Conservation (phyloP, 1,284 basidiomycete species). For the Phlebopus sp. region DNA sequence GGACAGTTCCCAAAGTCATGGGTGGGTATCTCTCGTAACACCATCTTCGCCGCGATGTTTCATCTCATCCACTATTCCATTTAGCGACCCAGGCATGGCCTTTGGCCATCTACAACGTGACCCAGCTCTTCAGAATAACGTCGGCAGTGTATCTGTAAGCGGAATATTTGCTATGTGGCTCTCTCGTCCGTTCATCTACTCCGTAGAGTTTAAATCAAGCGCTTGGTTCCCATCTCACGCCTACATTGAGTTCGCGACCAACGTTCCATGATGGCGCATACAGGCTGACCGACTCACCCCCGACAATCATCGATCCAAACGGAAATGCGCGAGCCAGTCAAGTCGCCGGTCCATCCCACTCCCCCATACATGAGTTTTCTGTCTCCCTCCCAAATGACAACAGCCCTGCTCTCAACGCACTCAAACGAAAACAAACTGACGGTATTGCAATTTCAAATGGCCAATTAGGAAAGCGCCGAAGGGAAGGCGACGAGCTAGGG, state of each 20-base stretch:
- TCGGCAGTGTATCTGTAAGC: constrained; percentile 35
- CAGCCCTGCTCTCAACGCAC: constrained; percentile 16
- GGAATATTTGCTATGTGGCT: background rate
- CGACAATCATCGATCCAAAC: constrained; percentile 31
- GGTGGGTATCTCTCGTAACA: constrained; percentile 27
- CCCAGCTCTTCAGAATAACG: constrained; percentile 21
- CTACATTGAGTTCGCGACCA: constrained; percentile 28
- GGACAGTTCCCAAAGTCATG: constrained; percentile 35
- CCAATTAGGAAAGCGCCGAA: constrained; percentile 46
- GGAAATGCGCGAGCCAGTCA: constrained; percentile 25
- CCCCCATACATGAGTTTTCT: constrained; percentile 34
- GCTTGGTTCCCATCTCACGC: constrained; percentile 32
- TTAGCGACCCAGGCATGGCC: constrained; percentile 30
- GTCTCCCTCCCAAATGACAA: constrained; percentile 28
- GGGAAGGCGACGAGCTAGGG: constrained; percentile 40
- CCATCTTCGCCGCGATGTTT: constrained; percentile 14
- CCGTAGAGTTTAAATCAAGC: constrained; percentile 35
- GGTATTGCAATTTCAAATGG: constrained; percentile 30
- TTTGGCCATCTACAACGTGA: constrained; percentile 36
- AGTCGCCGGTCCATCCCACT: constrained; percentile 30
- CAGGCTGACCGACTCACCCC: constrained; percentile 32
- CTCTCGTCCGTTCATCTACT: constrained; percentile 7
- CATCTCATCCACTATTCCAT: constrained; percentile 8
- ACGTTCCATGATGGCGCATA: constrained; percentile 30
- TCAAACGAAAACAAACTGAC: constrained; percentile 56